Evolutionary conservation across 805 yeast species (phyloP), one percentile per base, ranked within the genome.

Genomic region (Trichomonascus vanleenenianus): DNA sequence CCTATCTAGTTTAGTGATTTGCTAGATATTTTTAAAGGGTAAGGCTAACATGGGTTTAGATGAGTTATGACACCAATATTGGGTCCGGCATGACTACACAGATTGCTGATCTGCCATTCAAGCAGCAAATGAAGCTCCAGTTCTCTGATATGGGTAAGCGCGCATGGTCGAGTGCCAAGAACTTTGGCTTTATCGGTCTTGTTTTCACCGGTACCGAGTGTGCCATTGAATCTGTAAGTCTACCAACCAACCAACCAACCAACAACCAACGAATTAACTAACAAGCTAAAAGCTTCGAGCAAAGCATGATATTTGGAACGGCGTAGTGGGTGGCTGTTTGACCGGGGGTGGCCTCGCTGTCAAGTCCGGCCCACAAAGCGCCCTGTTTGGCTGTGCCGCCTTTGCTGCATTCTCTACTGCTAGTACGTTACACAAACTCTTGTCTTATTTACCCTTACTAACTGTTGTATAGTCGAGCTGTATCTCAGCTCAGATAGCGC

Each of bases 281-380:
- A 4, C 8, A 22, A 22, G 7, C 7, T 22, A 5, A 8, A 5
- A 22, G 27, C 57, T 78, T 43, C 73, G 97, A 56, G 97, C 95
- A 1, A 88, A 85, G 58, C 88, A 84, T 58, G 98, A 93, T 64
- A 76, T 91, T 9, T 87, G 82, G 67, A 93, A 93, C 61, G 96
- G 97, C 39, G 78, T 86, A 2, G 74, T 78, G 38, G 97, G 97
- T 3, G 98, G 98, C 2, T 93, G 97, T 66, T 71, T 91, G 32
- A 93, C 98, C 1, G 98, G 98, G 38, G 98, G 96, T 30, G 97
- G 96, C 0, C 73, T 93, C 43, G 95, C 97, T 1, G 75, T 85
- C 55, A 86, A 84, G 60, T 79, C 93, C 40, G 98, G 98, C 1
- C 98, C 98, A 1, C 88, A 82, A 56, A 94, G 95, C 25, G 93